Conservation (phyloP, 129 eudicot species). For the Solidago caesia region DNA sequence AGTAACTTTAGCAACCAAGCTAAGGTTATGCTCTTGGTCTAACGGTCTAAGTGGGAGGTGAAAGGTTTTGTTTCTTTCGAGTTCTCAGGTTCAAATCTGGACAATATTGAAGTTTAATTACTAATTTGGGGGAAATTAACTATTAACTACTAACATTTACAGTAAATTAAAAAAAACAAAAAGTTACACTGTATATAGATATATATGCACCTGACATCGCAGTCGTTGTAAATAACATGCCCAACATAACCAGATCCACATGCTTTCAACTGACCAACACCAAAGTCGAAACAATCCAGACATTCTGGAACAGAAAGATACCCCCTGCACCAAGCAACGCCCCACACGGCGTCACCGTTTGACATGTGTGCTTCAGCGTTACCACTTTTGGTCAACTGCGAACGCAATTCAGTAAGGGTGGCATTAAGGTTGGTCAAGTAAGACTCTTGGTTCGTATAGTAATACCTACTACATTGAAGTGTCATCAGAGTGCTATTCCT, state of each 20-base stretch:
- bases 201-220: constrained; percentile 37
- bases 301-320: constrained; percentile 39
- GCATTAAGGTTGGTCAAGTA: constrained; percentile 33
- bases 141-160: too few relatives aligned
- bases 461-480: not conserved
- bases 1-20: too few relatives aligned
- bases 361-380: constrained; percentile 25
- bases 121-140: too few relatives aligned
- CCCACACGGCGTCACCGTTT: constrained; percentile 35
- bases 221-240: constrained; percentile 43
- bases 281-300: constrained; percentile 40
- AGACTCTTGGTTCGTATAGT: not conserved
- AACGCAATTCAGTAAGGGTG: constrained; percentile 37
- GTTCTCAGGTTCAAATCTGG: too few relatives aligned
- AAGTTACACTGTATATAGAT: not conserved
- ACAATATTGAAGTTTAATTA: too few relatives aligned
- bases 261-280: constrained; percentile 23
- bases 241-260: constrained; percentile 37
- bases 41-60: too few relatives aligned
- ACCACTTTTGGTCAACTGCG: constrained; percentile 16
- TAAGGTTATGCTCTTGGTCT: too few relatives aligned
- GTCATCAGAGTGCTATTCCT: not conserved
- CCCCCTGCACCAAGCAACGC: constrained; percentile 37
- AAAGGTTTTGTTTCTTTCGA: too few relatives aligned
- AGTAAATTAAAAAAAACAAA: too few relatives aligned